A percentile compares a stretch with the other conserved stretches of the same genome.
These are phyloP conservation scores for Lathyrus oleraceus DNA, from an alignment of 306 rosid species.

Conservation along the genomic window DNA sequence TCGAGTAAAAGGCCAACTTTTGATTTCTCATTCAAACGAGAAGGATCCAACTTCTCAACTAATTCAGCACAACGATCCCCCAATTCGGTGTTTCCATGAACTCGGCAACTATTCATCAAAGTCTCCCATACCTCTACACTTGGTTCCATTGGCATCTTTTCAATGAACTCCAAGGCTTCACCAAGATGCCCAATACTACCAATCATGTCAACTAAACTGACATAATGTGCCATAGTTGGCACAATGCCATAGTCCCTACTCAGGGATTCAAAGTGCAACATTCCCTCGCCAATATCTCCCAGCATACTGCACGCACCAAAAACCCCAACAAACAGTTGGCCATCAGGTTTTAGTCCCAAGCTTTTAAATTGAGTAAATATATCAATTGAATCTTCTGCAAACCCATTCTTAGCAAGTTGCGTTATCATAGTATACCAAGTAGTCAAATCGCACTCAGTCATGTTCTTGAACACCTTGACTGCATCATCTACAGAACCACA, in stretches of 20 bases:
- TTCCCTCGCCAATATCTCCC: conserved; percentile 67
- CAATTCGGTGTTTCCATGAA: conserved; percentile 70
- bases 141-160: conserved; percentile 62
- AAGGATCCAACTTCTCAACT: conserved; percentile 61
- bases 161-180: conserved; percentile 10
- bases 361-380: conserved; percentile 63
- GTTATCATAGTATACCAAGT: conserved; percentile 18
- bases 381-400: conserved; percentile 21
- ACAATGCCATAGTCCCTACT: conserved; percentile 59
- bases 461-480: conserved; percentile 49
- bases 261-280: conserved; percentile 70
- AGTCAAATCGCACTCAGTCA: conserved; percentile 26
- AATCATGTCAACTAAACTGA: conserved; percentile 24
- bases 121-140: conserved; percentile 65
- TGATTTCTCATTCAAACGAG: conserved; percentile 59
- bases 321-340: conserved; percentile 62
- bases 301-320: conserved; percentile 60
- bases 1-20: conserved; percentile 70
- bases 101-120: conserved; percentile 76
- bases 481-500: conserved; percentile 84
- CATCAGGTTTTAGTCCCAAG: conserved; percentile 68
- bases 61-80: conserved; percentile 75
- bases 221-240: conserved; percentile 61
- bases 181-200: conserved; percentile 17
- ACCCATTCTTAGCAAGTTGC: conserved; percentile 8